Evolutionary conservation across 345 rosid genomes (phyloP), one percentile per base, ranked within the genome.

Genomic region (Physaria fendleri): DNA sequence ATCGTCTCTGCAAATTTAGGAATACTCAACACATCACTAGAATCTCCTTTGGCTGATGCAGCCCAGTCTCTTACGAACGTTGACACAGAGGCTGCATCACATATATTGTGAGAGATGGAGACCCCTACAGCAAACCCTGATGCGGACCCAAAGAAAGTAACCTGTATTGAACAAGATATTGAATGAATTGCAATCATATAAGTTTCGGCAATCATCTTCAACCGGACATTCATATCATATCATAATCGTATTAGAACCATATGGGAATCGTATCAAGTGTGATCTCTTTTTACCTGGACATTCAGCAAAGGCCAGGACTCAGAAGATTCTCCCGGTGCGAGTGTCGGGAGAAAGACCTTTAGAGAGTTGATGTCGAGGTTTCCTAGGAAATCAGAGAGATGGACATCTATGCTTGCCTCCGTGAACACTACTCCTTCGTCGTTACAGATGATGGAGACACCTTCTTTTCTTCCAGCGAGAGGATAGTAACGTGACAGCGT

Each of bases 391-490:
- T 76, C 69, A 1, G 72, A 39, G 0, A 78, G 64, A n/a, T 27
- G 15, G 48, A 69, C 62, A 0, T 21, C 35, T 18, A 45, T 49
- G 11, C 28, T 24, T 1, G 78, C 77, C 35, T 78, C 81, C 0
- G 55, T 40, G 44, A 20, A 76, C 1, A 56, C 56, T 1, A 55
- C 68, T 21, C 83, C 83, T 8, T 60, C 40, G 21, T 80, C 78
- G 37, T 72, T 60, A 30, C 83, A 78, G 2, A 64, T 72, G 3
- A 76, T 43, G 11, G 46, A 62, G 3, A n/a, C n/a, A 14, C 71
- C 70, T 50, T 69, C 78, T 37, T 77, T 47, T 16, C 70, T 58
- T 23, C 83, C 89, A 0, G 89, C 76, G 1, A 80, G 56, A 0
- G 79, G 81, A 65, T 76, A 78, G 72, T 64, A 83, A 5, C 27